Percentiles rank a stretch among this genome's conserved stretches.
Evolutionary conservation across 495 filamentous ascomycete species (phyloP).

Genomic region (Letharia lupina): DNA sequence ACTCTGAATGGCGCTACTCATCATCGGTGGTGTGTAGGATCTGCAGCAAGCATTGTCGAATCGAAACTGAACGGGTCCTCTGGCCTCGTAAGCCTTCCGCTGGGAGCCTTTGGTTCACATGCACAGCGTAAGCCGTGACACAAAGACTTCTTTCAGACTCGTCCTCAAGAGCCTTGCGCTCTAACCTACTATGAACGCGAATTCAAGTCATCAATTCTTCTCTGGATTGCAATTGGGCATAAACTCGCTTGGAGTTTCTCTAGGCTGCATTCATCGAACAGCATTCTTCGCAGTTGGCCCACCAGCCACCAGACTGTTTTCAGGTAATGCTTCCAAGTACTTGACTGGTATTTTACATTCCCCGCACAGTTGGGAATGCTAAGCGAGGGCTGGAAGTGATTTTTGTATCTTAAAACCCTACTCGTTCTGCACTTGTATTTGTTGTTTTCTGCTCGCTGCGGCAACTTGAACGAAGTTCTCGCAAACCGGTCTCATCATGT

Average conservation of each 20-base stretch:
- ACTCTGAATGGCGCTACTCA: constrained; percentile 12
- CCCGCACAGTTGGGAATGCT: constrained; percentile 9
- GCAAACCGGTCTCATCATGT: constrained; percentile 1
- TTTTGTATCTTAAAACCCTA: constrained; percentile 3
- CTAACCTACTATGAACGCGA: not conserved
- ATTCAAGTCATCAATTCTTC: not conserved
- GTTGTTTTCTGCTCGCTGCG: constrained; percentile 7
- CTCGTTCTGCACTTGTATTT: constrained; percentile 11
- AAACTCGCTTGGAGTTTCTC: constrained; percentile 1
- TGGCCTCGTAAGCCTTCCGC: not conserved
- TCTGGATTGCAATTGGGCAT: not conserved
- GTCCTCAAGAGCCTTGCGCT: not conserved
- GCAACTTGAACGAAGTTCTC: not conserved
- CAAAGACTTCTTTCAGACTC: not conserved
- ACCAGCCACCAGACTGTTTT: constrained; percentile 8
- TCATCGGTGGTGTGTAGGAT: not conserved
- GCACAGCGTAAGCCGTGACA: not conserved
- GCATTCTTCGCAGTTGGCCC: not conserved
- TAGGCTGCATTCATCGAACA: constrained; percentile 1
- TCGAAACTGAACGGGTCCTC: not conserved
- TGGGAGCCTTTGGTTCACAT: not conserved
- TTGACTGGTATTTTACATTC: constrained; percentile 7
- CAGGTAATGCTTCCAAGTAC: not conserved
- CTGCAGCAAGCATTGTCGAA: not conserved
- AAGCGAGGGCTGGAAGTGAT: constrained; percentile 7